These are phyloP conservation scores for Alternaria tenuissima DNA, from an alignment of 2,329 filamentous ascomycete genomes.

Conservation along the genomic window DNA sequence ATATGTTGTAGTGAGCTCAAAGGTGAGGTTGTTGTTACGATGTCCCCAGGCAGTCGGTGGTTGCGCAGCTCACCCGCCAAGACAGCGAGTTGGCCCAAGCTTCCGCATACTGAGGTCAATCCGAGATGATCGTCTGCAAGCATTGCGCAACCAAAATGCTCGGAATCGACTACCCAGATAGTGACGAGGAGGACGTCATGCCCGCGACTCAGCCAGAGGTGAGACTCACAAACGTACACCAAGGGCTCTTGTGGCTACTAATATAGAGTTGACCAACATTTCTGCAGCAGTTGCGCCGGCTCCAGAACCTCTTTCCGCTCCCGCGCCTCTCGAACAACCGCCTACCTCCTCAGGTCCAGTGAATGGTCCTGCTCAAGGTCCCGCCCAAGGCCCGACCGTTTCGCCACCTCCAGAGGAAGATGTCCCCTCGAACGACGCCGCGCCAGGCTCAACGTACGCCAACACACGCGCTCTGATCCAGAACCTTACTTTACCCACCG, in stretches of 20 bases:
- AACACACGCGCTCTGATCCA: conserved; percentile 70
- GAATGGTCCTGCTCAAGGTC: conserved; percentile 41
- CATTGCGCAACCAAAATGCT: conserved; percentile 44
- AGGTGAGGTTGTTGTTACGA: conserved; percentile 32
- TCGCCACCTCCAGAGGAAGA: conserved; percentile 30
- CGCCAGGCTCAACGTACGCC: conserved; percentile 70
- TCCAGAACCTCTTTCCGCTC: conserved; percentile 15
- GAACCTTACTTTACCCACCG: conserved; percentile 75
- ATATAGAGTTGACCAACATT: conserved; percentile 48
- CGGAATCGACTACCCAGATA: conserved; percentile 55
- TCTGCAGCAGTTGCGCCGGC: conserved; percentile 25
- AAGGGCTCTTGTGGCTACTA: conserved; percentile 58
- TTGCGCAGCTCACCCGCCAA: conserved; percentile 30
- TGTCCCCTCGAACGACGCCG: conserved; percentile 24
- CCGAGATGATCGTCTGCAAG: conserved; percentile 4
- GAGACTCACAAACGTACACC: conserved; percentile 40
- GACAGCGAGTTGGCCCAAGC: conserved; percentile 38
- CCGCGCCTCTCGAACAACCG: conserved; percentile 18
- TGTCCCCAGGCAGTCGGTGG: conserved; percentile 42
- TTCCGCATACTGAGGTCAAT: conserved; percentile 26
- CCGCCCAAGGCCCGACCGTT: conserved; percentile 39
- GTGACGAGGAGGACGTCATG: conserved; percentile 56
- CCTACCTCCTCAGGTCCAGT: conserved; percentile 19
- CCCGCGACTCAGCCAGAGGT: conserved; percentile 48
- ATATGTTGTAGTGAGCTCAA: conserved; percentile 21